Evolutionary conservation across 78 protist species (phyloP), one percentile per base, ranked within the genome.

Genomic region (Dictyostelium intermedium): DNA sequence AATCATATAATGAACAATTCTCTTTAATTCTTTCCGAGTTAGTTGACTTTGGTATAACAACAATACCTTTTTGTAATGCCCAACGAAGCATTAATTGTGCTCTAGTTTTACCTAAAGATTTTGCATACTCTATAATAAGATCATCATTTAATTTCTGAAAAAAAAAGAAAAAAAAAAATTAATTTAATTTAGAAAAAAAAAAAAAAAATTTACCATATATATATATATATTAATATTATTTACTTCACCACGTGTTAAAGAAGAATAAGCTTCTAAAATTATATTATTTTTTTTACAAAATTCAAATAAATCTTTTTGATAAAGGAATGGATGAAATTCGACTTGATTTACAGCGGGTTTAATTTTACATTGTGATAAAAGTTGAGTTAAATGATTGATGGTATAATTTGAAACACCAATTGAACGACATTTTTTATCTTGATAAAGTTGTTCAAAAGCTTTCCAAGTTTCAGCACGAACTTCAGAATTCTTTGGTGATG

Each of bases 321-420:
- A 85, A 11, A 92, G 84, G 86, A 85, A 92, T 81, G 96, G 96
- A 72, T 92, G 96, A 63, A 92, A 82, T 79, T 96, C 97, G 27
- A 96, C 96, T 84, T 96, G 97, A 82, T 96, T 96, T 27, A 96
- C 97, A 2, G 84, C 77, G 20, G 97, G 96, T 10, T 4, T n/a
- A 3, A 95, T 60, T 16, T 0, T 37, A 18, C 66, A 47, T 16
- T 32, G 1, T 43, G 91, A 11, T 10, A 66, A 16, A 14, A 96
- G 79, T 18, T 94, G 97, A 7, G 30, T 43, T 23, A 96, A 85
- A 63, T 82, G 92, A 23, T 20, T 18, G 14, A 69, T 69, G 3
- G 82, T 70, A 53, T 84, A 96, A 89, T 96, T 96, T 23, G 85
- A 61, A 5, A 94, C 97, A 47, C 97, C 97, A 69, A 96, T 96